Evolutionary conservation across 495 filamentous ascomycete species (phyloP).

Genomic region (Letharia lupina): DNA sequence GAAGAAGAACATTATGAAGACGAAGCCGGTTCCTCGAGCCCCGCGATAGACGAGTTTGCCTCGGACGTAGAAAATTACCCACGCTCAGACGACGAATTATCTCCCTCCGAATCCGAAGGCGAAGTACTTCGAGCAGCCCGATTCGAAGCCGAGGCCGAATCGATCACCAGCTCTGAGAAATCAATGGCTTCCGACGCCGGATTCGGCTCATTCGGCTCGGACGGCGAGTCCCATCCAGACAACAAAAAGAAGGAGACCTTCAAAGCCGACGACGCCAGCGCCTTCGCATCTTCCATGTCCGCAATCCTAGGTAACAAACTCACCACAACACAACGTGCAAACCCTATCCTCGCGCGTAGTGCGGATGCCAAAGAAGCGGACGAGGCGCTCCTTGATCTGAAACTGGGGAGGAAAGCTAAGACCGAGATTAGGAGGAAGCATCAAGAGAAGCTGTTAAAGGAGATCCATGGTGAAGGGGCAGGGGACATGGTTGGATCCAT

Average conservation of each 20-base stretch:
- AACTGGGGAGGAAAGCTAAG: conserved; percentile 46
- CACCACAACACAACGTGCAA: conserved; percentile 64
- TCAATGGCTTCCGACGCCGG: conserved; percentile 17
- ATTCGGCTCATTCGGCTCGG: neutral
- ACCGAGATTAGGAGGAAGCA: conserved; percentile 40
- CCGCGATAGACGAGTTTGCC: too few species aligned
- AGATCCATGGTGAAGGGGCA: neutral
- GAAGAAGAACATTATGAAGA: neutral
- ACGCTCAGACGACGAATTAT: neutral
- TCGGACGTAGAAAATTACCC: too few species aligned
- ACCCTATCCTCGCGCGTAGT: conserved; percentile 82
- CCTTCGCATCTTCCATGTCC: conserved; percentile 83
- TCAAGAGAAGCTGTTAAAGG: conserved; percentile 27
- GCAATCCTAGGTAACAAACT: conserved; percentile 87
- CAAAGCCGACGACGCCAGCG: conserved; percentile 83
- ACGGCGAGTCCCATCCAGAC: neutral
- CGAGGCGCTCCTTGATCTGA: conserved; percentile 17
- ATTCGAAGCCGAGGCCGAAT: conserved; percentile 16
- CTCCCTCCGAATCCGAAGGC: too few species aligned
- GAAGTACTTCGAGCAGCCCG: too few species aligned
- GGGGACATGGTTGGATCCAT: too few species aligned
- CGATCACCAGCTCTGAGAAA: conserved; percentile 18
- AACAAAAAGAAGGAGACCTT: conserved; percentile 32
- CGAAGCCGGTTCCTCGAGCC: neutral
- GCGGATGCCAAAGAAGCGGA: conserved; percentile 21